Percentiles rank a stretch among this genome's conserved stretches.
phyloP scores from a whole-genome alignment of 352 stramenopile genomes.

The Pythium chondricola region DNA sequence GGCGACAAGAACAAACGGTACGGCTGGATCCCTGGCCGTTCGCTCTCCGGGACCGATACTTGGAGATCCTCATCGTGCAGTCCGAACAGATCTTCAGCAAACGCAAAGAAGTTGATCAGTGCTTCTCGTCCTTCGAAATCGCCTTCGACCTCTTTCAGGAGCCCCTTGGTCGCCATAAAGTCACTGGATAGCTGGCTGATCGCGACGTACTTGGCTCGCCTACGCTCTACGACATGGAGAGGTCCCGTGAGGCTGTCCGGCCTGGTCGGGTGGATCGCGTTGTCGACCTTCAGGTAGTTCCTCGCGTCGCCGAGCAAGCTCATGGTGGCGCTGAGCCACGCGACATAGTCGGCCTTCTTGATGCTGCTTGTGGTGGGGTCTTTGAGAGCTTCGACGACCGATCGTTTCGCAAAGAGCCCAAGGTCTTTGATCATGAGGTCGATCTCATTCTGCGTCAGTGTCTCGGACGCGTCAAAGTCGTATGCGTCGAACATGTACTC shows the following conservation, averaged over 20 bases:
- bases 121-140: conserved; percentile 76
- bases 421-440: conserved; percentile 65
- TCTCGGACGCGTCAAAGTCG: conserved; percentile 57
- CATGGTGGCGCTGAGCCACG: conserved; percentile 55
- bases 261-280: conserved; percentile 88
- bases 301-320: conserved; percentile 49
- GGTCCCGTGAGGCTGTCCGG: conserved; percentile 90
- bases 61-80: conserved; percentile 42
- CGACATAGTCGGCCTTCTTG: conserved; percentile 36
- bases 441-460: conserved; percentile 56
- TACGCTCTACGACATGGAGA: conserved; percentile 80
- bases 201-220: conserved; percentile 92
- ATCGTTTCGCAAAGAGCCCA: conserved; percentile 34
- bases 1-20: conserved; percentile 52
- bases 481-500: conserved; percentile 68
- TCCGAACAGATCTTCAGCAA: conserved; percentile 66
- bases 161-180: conserved; percentile 74
- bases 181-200: conserved; percentile 89
- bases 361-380: conserved; percentile 32
- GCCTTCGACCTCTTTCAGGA: conserved; percentile 67
- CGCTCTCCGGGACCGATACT: conserved; percentile 6
- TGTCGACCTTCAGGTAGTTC: conserved; percentile 85
- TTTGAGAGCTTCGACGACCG: conserved; percentile 34
- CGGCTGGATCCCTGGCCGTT: conserved; percentile 16
- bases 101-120: conserved; percentile 64